Conservation (phyloP, 1,139 yeast species). For the Yamadazyma siamensis region DNA sequence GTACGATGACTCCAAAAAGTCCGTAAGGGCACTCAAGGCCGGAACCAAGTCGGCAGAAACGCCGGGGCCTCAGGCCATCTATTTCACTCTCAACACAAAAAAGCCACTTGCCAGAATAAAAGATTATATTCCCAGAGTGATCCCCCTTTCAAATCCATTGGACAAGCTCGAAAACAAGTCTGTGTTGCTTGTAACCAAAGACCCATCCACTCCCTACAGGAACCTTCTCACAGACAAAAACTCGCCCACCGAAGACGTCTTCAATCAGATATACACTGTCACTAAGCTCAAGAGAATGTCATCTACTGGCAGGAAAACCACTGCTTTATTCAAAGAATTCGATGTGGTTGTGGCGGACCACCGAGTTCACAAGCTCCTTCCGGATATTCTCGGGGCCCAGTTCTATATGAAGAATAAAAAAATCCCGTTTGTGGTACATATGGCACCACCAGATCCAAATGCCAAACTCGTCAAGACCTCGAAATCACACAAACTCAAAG, state of each 20-base stretch:
- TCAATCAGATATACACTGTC: slow-evolving; percentile 55
- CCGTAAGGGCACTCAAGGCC: slow-evolving; percentile 33
- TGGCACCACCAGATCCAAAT: slow-evolving; percentile 52
- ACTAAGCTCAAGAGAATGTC: slow-evolving; percentile 51
- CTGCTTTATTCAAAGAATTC: slow-evolving; percentile 51
- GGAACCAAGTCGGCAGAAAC: slow-evolving; percentile 18
- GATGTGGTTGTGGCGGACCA: slow-evolving; percentile 68
- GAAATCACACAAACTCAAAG: slow-evolving; percentile 40
- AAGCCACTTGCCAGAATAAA: slow-evolving; percentile 45
- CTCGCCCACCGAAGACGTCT: slow-evolving; percentile 54
- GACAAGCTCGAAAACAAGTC: slow-evolving; percentile 46
- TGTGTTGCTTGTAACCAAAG: slow-evolving; percentile 62
- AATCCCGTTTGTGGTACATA: slow-evolving; percentile 62
- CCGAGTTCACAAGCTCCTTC: slow-evolving; percentile 57
- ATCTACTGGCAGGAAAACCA: slow-evolving; percentile 39
- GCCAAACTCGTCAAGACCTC: slow-evolving; percentile 31
- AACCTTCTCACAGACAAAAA: slow-evolving; percentile 43
- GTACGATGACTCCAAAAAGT: slow-evolving; percentile 23
- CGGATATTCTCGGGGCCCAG: slow-evolving; percentile 51
- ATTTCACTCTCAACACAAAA: slow-evolving; percentile 52
- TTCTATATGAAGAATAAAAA: slow-evolving; percentile 59
- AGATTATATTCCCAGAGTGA: slow-evolving; percentile 63
- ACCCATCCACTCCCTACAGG: slow-evolving; percentile 58
- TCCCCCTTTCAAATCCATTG: slow-evolving; percentile 55
- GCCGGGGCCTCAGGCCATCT: slow-evolving; percentile 31